Conservation (phyloP, 2,329 filamentous ascomycete genomes). For the Calonectria pseudoreteaudii region DNA sequence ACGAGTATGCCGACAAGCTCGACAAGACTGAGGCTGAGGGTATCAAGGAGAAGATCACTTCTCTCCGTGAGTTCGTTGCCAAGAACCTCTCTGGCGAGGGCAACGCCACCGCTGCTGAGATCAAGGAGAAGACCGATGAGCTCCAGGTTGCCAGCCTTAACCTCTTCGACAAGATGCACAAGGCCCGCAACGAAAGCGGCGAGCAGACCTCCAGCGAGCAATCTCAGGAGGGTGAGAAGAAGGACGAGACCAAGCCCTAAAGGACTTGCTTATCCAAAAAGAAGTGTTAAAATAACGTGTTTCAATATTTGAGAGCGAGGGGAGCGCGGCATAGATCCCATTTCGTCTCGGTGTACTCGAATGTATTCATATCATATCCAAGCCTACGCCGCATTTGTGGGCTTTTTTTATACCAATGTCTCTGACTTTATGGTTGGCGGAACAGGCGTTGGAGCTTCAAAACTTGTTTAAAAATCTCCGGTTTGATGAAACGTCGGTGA, state of each 20-base stretch:
- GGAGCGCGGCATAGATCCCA: conserved; percentile 50
- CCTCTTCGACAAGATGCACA: conserved; percentile 99
- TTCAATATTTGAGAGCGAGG: conserved; percentile 48
- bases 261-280: conserved; percentile 34
- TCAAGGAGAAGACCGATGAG: conserved; percentile 99
- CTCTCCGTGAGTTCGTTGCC: conserved; percentile 88
- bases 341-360: conserved; percentile 56
- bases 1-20: conserved; percentile 94
- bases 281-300: conserved; percentile 43
- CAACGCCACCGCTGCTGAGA: conserved; percentile 85
- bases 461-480: conserved; percentile 55
- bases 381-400: conserved; percentile 52
- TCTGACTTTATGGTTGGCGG: conserved; percentile 60
- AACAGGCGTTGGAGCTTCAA: conserved; percentile 66
- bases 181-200: conserved; percentile 80
- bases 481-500: conserved; percentile 59
- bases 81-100: conserved; percentile 96
- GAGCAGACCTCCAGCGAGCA: conserved; percentile 61
- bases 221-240: conserved; percentile 78
- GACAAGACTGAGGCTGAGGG: conserved; percentile 95
- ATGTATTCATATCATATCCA: conserved; percentile 62
- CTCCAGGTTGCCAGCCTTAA: conserved; percentile 95
- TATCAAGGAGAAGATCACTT: conserved; percentile 92
- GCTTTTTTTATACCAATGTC: conserved; percentile 56
- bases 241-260: conserved; percentile 78